Percentiles rank a stretch among this genome's conserved stretches.
Conservation (phyloP, 306 rosid genomes). For the Purshia tridentata region DNA sequence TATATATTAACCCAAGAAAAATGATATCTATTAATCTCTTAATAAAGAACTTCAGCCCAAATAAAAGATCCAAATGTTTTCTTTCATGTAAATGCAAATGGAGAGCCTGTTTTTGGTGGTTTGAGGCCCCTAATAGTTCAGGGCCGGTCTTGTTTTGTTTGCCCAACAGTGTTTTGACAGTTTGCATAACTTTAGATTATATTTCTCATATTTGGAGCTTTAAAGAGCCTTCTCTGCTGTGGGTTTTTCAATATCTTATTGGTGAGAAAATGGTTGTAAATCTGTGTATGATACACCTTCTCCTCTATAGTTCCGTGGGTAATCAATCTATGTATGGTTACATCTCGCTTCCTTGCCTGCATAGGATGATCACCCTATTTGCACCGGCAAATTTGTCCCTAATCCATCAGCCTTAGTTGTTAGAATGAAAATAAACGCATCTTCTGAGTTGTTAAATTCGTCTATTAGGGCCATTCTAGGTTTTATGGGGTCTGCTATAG, state of each 20-base stretch:
- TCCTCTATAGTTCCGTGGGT: constrained; percentile 97
- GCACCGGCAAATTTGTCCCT: constrained; percentile 98
- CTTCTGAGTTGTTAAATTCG: constrained; percentile 76
- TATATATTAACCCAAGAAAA: too few species aligned
- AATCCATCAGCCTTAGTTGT: constrained; percentile 98
- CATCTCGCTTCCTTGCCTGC: constrained; percentile 99
- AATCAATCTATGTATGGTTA: constrained; percentile 84
- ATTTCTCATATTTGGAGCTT: constrained; percentile 97
- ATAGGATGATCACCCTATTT: constrained; percentile 84
- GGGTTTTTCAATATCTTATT: constrained; percentile 93
- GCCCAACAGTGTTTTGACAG: too few species aligned
- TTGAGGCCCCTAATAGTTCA: too few species aligned
- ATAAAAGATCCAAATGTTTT: too few species aligned
- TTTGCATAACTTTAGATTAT: too few species aligned
- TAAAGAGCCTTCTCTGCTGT: constrained; percentile 95
- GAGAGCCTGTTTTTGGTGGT: too few species aligned
- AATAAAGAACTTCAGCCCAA: too few species aligned
- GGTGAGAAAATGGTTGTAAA: constrained; percentile 94
- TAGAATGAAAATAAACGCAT: constrained; percentile 77
- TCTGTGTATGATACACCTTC: constrained; percentile 95
- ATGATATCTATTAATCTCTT: too few species aligned
- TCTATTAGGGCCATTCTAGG: constrained; percentile 97
- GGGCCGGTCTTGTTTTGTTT: too few species aligned
- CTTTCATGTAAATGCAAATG: too few species aligned
- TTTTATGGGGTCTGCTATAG: constrained; percentile 92